Conservation (phyloP, 176 grass and related monocot genomes). For the Cenchrus fungigraminus region DNA sequence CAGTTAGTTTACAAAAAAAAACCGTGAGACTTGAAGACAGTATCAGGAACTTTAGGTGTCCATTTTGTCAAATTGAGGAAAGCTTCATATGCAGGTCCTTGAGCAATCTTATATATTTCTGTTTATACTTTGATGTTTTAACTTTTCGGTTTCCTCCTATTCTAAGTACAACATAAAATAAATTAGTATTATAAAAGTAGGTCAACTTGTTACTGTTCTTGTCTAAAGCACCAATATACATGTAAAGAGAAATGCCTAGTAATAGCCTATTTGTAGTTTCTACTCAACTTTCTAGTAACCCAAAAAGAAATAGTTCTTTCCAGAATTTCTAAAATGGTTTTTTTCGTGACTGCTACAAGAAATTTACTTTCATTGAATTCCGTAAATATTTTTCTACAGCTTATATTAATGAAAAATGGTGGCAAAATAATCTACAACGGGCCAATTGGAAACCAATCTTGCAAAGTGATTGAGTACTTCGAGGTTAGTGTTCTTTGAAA, state of each 20-base stretch:
- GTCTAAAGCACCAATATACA: neutral
- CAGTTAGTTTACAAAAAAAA: neutral
- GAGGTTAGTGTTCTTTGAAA: slow-evolving; percentile 40
- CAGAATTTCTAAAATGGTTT: neutral
- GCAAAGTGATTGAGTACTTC: slow-evolving; percentile 72
- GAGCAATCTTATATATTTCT: too few relatives aligned
- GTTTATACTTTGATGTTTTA: too few relatives aligned
- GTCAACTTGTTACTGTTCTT: neutral
- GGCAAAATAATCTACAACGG: slow-evolving; percentile 70
- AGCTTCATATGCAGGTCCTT: neutral
- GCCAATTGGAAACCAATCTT: slow-evolving; percentile 54
- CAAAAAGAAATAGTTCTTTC: neutral
- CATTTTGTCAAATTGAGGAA: neutral
- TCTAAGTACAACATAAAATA: too few relatives aligned
- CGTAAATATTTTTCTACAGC: neutral
- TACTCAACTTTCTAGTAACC: neutral
- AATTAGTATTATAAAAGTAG: too few relatives aligned
- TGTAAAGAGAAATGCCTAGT: neutral
- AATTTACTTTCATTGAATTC: neutral
- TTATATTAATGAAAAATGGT: slow-evolving; percentile 71
- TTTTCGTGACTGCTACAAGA: too few relatives aligned
- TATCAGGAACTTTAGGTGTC: neutral
- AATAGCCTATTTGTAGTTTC: neutral
- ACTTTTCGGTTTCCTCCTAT: too few relatives aligned
- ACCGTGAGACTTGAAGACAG: neutral